Base-by-base conservation (phyloP, 768 basidiomycete species). In the Amyloporia xantha region DNA sequence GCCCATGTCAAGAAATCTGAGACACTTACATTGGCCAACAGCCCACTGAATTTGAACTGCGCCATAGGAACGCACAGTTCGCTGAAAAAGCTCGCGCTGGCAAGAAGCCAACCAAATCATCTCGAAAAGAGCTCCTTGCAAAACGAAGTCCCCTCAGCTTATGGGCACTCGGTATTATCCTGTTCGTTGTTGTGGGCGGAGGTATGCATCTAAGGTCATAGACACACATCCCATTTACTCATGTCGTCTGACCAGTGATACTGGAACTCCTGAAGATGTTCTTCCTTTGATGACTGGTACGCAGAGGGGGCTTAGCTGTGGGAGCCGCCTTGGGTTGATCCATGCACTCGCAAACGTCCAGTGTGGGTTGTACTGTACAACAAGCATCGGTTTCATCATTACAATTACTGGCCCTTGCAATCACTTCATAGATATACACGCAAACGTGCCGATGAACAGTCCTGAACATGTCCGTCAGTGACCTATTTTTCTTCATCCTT, bases 31-130 rank as follows among this genome's bases (percentile, higher is more conserved):
- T 24, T 45, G 17, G 17, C n/a, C 24, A 26, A 41, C 59, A 89
- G 86, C 86, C 87, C 46, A 87, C 84, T 47, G 79, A 86, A 72
- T 89, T 86, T 63, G 88, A 91, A 60, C 75, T 90, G 68, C 82
- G 86, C 57, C 79, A 81, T 60, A 79, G 80, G 66, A 92, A 91
- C 66, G 76, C 75, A 49, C 84, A 89, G 68, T 92, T 92, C 67
- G 85, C 83, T 35, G 79, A 74, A 51, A 80, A 82, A 52, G 82
- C 79, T 54, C 79, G 78, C 54, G 66, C 77, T 30, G 89, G 89
- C 58, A 91, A 88, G 74, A 86, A 86, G 41, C 78, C 85, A 1
- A 75, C 78, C 51, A 83, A 85, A 54, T 72, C 73, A 11, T 89
- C 88, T 44, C 75, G 84, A 51, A 80, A 84, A 56, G 86, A 91